Evolutionary conservation across 805 yeast genomes (phyloP).

Genomic region (Candida ulmi): DNA sequence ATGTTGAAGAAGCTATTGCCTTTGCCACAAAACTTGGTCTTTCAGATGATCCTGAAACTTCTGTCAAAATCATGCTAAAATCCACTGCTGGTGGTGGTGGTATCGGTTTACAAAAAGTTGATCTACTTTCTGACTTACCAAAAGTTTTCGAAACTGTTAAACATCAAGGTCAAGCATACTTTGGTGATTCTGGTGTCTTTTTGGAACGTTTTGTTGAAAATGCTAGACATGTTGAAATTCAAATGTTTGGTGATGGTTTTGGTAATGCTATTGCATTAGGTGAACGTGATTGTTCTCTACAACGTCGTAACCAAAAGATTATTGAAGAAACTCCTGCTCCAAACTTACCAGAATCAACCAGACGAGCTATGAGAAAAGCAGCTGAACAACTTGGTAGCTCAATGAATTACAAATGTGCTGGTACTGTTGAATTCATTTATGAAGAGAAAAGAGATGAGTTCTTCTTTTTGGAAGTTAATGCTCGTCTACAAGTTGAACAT

Average conservation of each 20-base stretch:
- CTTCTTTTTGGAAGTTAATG: constrained; percentile 93
- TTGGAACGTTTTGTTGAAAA: constrained; percentile 91
- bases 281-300: constrained; percentile 96
- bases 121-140: constrained; percentile 72
- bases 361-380: constrained; percentile 70
- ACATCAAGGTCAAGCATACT: constrained; percentile 89
- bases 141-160: constrained; percentile 85
- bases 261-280: constrained; percentile 94
- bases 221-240: constrained; percentile 95
- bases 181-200: constrained; percentile 94
- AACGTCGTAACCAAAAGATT: constrained; percentile 93
- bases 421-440: constrained; percentile 93
- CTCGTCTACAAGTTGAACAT: constrained; percentile 96
- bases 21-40: constrained; percentile 64
- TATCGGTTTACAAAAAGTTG: constrained; percentile 93
- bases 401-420: constrained; percentile 92
- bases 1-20: constrained; percentile 66
- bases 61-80: constrained; percentile 91
- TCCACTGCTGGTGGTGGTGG: constrained; percentile 99
- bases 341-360: constrained; percentile 74
- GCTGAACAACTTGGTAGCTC: constrained; percentile 78
- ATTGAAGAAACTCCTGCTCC: constrained; percentile 99
- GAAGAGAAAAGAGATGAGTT: constrained; percentile 84
- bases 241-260: constrained; percentile 91
- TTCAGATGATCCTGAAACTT: constrained; percentile 27